A percentile compares a stretch with the other conserved stretches of the same genome.
Conservation (phyloP, 2,329 filamentous ascomycete genomes). For the Colletotrichum tanaceti region DNA sequence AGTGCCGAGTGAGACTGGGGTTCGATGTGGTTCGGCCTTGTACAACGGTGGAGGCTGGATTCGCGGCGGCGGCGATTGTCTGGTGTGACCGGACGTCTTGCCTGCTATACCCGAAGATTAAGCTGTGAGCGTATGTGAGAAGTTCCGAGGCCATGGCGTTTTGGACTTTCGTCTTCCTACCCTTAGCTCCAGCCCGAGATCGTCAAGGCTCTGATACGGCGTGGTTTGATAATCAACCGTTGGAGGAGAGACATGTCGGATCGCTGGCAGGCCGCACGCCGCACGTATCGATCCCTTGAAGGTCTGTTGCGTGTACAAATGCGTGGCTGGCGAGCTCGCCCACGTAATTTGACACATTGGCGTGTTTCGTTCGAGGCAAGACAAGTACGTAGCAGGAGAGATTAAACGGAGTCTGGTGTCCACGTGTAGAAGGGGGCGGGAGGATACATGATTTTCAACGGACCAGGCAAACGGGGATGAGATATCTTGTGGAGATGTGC, state of each 20-base stretch:
- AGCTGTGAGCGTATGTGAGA: neutral
- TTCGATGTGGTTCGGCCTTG: conserved; percentile 8
- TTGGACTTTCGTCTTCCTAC: neutral
- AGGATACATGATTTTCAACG: neutral
- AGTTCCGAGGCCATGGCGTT: neutral
- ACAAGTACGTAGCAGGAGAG: conserved; percentile 4
- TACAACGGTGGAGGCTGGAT: neutral
- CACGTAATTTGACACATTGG: conserved; percentile 35
- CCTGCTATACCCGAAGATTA: neutral
- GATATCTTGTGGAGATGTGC: neutral
- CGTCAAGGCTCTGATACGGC: neutral
- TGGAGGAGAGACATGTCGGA: neutral
- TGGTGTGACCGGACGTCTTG: neutral
- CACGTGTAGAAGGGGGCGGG: conserved; percentile 19
- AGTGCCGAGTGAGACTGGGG: neutral
- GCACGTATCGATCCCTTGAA: neutral
- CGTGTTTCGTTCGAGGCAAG: conserved; percentile 28
- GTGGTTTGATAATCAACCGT: neutral
- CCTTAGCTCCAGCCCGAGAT: neutral
- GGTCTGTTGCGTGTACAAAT: conserved; percentile 1
- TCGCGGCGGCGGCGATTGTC: neutral
- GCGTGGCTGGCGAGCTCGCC: conserved; percentile 2
- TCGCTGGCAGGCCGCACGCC: neutral
- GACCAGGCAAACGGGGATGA: conserved; percentile 1
- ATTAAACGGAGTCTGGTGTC: conserved; percentile 32